A percentile compares a stretch with the other conserved stretches of the same genome.
phyloP scores from a whole-genome alignment of 257 asterid genomes.

The Catharanthus roseus region DNA sequence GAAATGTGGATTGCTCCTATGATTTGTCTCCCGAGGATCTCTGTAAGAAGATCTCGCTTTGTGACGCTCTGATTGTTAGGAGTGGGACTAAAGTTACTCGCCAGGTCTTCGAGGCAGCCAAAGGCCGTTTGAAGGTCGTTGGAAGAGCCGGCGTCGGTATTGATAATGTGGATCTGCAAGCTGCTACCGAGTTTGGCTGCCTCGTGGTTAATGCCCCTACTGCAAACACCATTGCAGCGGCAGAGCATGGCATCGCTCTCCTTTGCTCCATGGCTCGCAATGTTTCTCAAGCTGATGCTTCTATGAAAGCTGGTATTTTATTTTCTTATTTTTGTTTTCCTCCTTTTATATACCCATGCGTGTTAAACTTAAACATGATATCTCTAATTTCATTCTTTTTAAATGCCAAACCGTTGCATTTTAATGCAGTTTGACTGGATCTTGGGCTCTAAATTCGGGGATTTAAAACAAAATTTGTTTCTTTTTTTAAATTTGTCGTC shows the following conservation, averaged over 20 bases:
- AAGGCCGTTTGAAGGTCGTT: constrained; percentile 74
- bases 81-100: constrained; percentile 94
- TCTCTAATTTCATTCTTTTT: neutral
- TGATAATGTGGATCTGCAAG: constrained; percentile 93
- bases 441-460: neutral
- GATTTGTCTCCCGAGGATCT: constrained; percentile 63
- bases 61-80: constrained; percentile 80
- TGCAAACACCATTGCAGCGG: constrained; percentile 91
- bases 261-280: constrained; percentile 83
- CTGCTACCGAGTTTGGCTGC: constrained; percentile 88
- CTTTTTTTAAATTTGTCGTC: neutral
- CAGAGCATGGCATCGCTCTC: constrained; percentile 86
- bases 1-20: constrained; percentile 58
- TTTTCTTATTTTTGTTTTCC: neutral
- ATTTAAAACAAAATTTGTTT: neutral
- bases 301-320: constrained; percentile 84
- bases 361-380: neutral
- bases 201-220: constrained; percentile 95
- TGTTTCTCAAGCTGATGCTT: constrained; percentile 91
- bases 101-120: constrained; percentile 77
- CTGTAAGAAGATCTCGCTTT: constrained; percentile 54
- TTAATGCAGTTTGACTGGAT: neutral
- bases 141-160: constrained; percentile 97
- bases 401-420: neutral
- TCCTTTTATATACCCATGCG: neutral